Evolutionary conservation across 306 rosid species (phyloP), one percentile per base, ranked within the genome.

Genomic region (Rosa lucieae): DNA sequence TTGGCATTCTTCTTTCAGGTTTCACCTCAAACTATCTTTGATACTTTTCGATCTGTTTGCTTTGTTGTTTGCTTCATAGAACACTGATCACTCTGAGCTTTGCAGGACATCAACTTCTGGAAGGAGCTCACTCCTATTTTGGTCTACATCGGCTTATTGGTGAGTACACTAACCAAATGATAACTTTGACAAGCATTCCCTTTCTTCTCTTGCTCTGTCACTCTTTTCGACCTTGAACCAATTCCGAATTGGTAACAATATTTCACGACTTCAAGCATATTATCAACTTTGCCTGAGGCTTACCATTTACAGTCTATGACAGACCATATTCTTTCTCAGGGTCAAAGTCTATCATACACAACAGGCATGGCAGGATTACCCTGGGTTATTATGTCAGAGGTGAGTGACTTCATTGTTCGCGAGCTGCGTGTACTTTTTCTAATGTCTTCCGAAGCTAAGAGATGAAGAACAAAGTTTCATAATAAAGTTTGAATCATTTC

Each of bases 101-200:
- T 20, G 44, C 77, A 67, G 84, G 80, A 42, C 43, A 32, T 72
- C 8, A 5, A 58, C 46, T 9, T 8, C 15, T 67, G 71, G 35
- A 40, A 72, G 77, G 70, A 49, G 51, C 17, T 47, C 35, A 72
- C 84, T 65, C 81, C 84, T 20, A 18, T 18, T 55, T 72, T 77
- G 32, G 82, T 80, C 29, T 63, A 71, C 23, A 70, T 80, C 14
- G 82, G 76, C 29, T 43, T 80, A 11, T n/a, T 80, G 84, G 87
- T 84, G 40, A 18, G 9, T 44, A 72, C 53, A 49, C 55, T 13
- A 15, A 49, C 20, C 55, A 49, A 49, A 48, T 48, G 52, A 42
- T 42, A 5, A 42, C 44, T 42, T 42, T 42, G 44, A 48, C 52
- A 48, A 10, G 52, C 17, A 2, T 11, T 48, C 52, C 52, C 52